Conservation (phyloP, 75 land plant genomes). For the Cunninghamia lanceolata region DNA sequence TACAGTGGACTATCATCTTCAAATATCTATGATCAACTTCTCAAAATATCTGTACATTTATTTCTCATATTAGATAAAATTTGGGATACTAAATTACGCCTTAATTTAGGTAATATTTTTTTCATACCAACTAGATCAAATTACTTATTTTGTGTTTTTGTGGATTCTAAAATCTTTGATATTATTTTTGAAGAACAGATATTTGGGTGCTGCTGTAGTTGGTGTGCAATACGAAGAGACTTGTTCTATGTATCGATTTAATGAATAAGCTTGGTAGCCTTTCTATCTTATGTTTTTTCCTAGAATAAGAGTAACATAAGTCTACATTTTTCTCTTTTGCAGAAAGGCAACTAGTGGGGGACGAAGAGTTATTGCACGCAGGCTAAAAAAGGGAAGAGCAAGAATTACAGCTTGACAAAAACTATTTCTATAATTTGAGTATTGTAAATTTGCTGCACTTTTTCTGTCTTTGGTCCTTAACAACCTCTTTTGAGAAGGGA, state of each 20-base stretch:
- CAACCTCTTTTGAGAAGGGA: neutral
- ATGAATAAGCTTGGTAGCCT: neutral
- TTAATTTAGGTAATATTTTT: neutral
- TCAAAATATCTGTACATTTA: neutral
- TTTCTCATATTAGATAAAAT: neutral
- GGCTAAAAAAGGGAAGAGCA: constrained; percentile 63
- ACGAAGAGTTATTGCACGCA: constrained; percentile 64
- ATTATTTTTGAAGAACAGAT: neutral
- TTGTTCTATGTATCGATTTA: neutral
- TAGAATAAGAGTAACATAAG: neutral
- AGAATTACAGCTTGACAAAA: neutral
- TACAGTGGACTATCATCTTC: neutral
- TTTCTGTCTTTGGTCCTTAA: neutral
- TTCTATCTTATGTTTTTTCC: neutral
- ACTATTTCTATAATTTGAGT: neutral
- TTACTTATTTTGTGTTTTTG: neutral
- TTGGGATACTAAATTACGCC: neutral
- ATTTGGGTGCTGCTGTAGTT: neutral
- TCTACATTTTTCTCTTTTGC: constrained; percentile 6
- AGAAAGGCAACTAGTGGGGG: constrained; percentile 85
- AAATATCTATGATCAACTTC: neutral
- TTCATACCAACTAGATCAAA: neutral
- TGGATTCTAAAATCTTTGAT: neutral
- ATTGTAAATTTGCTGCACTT: neutral
- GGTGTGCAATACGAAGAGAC: neutral